Evolutionary conservation across 1,284 basidiomycete genomes (phyloP).

Genomic region (Rhodotorula sp.): DNA sequence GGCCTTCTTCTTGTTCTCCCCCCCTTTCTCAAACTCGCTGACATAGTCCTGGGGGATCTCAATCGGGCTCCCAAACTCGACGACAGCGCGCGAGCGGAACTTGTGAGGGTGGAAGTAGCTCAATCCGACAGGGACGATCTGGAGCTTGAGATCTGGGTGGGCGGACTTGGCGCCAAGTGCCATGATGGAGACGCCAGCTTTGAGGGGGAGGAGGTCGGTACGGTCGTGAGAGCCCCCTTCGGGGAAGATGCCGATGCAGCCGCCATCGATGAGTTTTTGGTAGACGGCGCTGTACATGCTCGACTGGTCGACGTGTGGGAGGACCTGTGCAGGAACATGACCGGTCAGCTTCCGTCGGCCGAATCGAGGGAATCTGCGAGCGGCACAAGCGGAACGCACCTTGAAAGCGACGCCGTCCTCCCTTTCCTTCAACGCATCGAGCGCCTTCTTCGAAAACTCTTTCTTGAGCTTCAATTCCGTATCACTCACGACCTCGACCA

Average conservation of each 20-base stretch:
- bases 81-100: slow-evolving; percentile 90
- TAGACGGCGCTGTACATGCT: slow-evolving; percentile 96
- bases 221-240: slow-evolving; percentile 98
- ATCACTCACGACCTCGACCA: slow-evolving; percentile 85
- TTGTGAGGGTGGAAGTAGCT: slow-evolving; percentile 95
- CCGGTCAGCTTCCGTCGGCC: not conserved
- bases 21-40: slow-evolving; percentile 86
- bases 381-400: slow-evolving; percentile 6
- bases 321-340: slow-evolving; percentile 59
- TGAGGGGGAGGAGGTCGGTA: slow-evolving; percentile 87
- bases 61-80: slow-evolving; percentile 91
- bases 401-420: slow-evolving; percentile 39
- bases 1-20: slow-evolving; percentile 82
- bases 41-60: slow-evolving; percentile 83
- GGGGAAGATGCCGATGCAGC: slow-evolving; percentile 92
- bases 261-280: slow-evolving; percentile 77
- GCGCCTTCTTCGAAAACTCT: slow-evolving; percentile 61
- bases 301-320: slow-evolving; percentile 86
- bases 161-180: slow-evolving; percentile 95
- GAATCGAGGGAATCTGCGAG: not conserved
- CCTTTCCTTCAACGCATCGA: slow-evolving; percentile 45
- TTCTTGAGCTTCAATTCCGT: slow-evolving; percentile 75
- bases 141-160: slow-evolving; percentile 78
- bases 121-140: slow-evolving; percentile 89
- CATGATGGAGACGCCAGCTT: slow-evolving; percentile 95